Evolutionary conservation across 345 rosid species (phyloP).

Genomic region (Eucalyptus marginata): DNA sequence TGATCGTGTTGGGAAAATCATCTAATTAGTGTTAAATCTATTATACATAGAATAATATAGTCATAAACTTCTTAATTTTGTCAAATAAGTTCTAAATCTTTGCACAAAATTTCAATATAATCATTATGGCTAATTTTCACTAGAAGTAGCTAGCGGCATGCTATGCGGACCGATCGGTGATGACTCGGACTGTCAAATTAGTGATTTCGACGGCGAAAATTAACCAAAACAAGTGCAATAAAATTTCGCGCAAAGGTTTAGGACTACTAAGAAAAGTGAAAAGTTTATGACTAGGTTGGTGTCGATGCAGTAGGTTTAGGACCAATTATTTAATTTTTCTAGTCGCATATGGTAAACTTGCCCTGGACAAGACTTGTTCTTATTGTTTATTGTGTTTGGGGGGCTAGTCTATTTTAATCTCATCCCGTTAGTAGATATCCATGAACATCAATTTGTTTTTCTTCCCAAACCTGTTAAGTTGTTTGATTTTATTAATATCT

Average conservation of each 20-base stretch:
- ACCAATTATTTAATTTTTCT: no score
- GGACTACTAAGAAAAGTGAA: background rate
- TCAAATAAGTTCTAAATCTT: background rate
- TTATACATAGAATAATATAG: no score
- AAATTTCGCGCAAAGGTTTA: fast-evolving
- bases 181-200: no score
- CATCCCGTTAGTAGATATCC: background rate
- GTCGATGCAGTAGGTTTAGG: fast-evolving
- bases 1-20: background rate
- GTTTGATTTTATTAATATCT: background rate
- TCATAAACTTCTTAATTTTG: no score
- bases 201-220: no score
- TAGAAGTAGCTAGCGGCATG: background rate
- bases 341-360: background rate
- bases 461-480: background rate
- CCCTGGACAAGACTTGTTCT: background rate
- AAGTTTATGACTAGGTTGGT: no score
- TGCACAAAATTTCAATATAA: no score
- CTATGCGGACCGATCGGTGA: fast-evolving
- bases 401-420: background rate
- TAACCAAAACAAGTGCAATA: no score
- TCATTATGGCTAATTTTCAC: background rate
- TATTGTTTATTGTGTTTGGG: background rate
- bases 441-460: background rate
- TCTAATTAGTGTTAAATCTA: background rate